Evolutionary conservation across 768 basidiomycete species (phyloP).

Genomic region (Lentinula guzmanii): DNA sequence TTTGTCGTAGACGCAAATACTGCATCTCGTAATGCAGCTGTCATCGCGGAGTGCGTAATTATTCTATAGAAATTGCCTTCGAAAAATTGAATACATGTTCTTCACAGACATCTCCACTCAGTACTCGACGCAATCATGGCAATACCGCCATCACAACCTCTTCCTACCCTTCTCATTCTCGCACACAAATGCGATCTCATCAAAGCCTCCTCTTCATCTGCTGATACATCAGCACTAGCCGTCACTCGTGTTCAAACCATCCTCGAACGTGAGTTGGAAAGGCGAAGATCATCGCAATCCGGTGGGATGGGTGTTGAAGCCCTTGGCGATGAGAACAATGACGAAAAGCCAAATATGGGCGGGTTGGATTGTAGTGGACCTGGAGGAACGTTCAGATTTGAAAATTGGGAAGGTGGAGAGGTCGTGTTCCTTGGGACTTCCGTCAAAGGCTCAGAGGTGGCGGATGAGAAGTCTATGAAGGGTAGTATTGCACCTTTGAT

Average conservation of each 20-base stretch:
- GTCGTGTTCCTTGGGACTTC: slow-evolving; percentile 61
- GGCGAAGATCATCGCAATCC: slow-evolving; percentile 57
- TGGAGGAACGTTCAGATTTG: slow-evolving; percentile 60
- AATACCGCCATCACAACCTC: slow-evolving; percentile 61
- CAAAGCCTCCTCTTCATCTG: slow-evolving; percentile 31
- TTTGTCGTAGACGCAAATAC: slow-evolving; percentile 81
- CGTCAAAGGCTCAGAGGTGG: slow-evolving; percentile 21
- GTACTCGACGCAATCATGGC: slow-evolving; percentile 66
- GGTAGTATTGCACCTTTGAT: slow-evolving; percentile 37
- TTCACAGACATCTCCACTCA: slow-evolving; percentile 61
- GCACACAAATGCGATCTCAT: slow-evolving; percentile 77
- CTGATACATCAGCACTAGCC: slow-evolving; percentile 32
- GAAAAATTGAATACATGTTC: not conserved
- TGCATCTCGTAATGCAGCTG: slow-evolving; percentile 66
- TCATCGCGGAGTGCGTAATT: slow-evolving; percentile 71
- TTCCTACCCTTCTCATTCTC: slow-evolving; percentile 59
- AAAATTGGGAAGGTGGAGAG: slow-evolving; percentile 84
- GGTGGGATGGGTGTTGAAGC: slow-evolving; percentile 69
- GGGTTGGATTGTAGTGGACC: slow-evolving; percentile 65
- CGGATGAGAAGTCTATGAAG: slow-evolving; percentile 25
- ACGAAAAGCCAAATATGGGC: slow-evolving; percentile 54
- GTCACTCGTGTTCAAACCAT: slow-evolving; percentile 67
- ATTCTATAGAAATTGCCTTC: not conserved
- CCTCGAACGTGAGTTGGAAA: slow-evolving; percentile 82
- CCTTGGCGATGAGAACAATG: slow-evolving; percentile 45